Conservation (phyloP, 2,329 filamentous ascomycete species). For the Arthrobotrys conoides region DNA sequence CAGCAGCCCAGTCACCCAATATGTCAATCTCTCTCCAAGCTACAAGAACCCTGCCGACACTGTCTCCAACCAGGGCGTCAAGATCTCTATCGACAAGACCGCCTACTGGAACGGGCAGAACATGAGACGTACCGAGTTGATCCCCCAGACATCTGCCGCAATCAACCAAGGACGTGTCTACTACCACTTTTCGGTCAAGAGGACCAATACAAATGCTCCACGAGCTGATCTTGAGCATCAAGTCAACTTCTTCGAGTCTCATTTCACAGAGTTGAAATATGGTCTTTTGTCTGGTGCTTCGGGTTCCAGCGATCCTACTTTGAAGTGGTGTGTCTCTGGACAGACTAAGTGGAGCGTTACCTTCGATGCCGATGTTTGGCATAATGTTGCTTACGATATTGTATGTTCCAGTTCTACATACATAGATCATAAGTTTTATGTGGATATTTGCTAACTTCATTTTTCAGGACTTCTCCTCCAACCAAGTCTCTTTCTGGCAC, state of each 20-base stretch:
- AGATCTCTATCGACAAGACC: constrained; percentile 76
- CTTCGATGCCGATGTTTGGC: constrained; percentile 77
- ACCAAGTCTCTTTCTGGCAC: constrained; percentile 78
- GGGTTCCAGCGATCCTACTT: constrained; percentile 69
- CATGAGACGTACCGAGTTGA: constrained; percentile 81
- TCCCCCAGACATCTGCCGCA: constrained; percentile 77
- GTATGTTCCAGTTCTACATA: constrained; percentile 65
- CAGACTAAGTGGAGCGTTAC: constrained; percentile 75
- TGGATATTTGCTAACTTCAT: constrained; percentile 25
- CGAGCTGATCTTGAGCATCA: constrained; percentile 77
- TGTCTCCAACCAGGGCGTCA: constrained; percentile 75
- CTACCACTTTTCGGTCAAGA: constrained; percentile 80
- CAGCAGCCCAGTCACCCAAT: constrained; percentile 71
- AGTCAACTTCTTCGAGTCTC: constrained; percentile 76
- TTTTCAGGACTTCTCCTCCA: constrained; percentile 72
- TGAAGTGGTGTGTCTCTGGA: constrained; percentile 77
- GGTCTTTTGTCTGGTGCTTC: constrained; percentile 73
- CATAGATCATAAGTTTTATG: not conserved
- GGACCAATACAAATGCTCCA: constrained; percentile 74
- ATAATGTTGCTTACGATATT: constrained; percentile 77
- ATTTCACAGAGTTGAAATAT: constrained; percentile 82
- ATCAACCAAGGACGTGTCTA: constrained; percentile 78
- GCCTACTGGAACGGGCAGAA: constrained; percentile 79
- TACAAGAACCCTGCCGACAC: constrained; percentile 78
- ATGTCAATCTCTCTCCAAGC: constrained; percentile 74